Evolutionary conservation across 2,329 filamentous ascomycete genomes (phyloP), one percentile per base, ranked within the genome.

Genomic region (Sporothrix euskadiensis): DNA sequence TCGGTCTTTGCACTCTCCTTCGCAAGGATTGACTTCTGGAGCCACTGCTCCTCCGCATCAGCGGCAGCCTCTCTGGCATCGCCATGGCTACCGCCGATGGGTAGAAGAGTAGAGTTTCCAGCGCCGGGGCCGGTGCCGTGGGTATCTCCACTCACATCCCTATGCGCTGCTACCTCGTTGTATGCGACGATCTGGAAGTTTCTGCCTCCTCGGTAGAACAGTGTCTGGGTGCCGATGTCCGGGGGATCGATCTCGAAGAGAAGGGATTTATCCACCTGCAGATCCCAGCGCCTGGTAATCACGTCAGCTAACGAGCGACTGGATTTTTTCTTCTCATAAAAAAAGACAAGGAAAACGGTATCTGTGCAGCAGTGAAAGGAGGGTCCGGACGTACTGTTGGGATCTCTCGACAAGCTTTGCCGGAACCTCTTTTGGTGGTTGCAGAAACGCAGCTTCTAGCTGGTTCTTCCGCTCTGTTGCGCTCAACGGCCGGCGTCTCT

Each of bases 131-230:
- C 9, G 44, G 56, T 98, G 85, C 5, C 94, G 94, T 98, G 79
- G 97, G 97, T 83, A 98, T 99, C 66, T 94, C 95, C 19, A 93
- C 98, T 19, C 92, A 93, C 78, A 92, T 97, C 78, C 90, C 92
- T 47, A 93, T 95, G 94, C 9, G 98, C 90, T 0, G 96, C 98
- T 69, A 98, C 93, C 81, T 98, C 96, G 79, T 91, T 92, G 82
- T 99, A 98, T 69, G 94, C 94, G 9, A 93, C 97, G 32, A 99
- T 95, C 71, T 92, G 89, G 30, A 96, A 96, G 82, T 98, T 94
- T 16, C 98, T 87, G 6, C 96, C 96, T 82, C 97, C 94, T 72
- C 96, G 88, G 61, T 90, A 92, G 81, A 99, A 99, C 41, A 96
- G 90, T 39, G 94, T 97, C 77, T 98, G 91, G n/a, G 94, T 98